Conservation (phyloP, 805 yeast genomes). For the Pichia paraexigua region DNA sequence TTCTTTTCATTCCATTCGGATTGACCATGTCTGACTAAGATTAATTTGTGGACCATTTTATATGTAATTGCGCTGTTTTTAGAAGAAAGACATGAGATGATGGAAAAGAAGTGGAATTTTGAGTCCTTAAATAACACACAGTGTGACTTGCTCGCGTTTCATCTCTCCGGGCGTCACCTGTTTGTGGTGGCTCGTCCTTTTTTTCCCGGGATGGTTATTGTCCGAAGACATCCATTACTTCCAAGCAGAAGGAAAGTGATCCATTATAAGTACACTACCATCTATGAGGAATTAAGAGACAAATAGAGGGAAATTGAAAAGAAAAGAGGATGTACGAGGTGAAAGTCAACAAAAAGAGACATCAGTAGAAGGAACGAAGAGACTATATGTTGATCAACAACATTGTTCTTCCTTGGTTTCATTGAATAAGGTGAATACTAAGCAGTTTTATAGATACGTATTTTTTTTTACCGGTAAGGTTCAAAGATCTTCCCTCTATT, state of each 20-base stretch:
- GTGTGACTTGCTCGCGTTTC: neutral
- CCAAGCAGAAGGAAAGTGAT: neutral
- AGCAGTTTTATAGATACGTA: no score
- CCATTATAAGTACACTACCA: conserved; percentile 37
- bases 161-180: neutral
- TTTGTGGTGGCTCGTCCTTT: neutral
- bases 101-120: neutral
- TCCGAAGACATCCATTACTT: neutral
- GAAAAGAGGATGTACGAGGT: no score
- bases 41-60: conserved; percentile 47
- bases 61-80: neutral
- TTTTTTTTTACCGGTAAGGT: conserved; percentile 55
- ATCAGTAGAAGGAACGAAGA: no score
- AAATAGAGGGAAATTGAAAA: no score
- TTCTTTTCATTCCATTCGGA: conserved; percentile 98
- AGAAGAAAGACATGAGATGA: neutral
- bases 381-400: no score
- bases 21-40: conserved; percentile 97
- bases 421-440: no score
- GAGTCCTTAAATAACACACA: neutral
- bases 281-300: conserved; percentile 20
- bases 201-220: neutral
- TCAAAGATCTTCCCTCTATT: conserved; percentile 18
- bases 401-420: no score
- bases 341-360: no score